A percentile compares a stretch with the other conserved stretches of the same genome.
Evolutionary conservation across 2,329 filamentous ascomycete species (phyloP).

Genomic region (Calycina marina): DNA sequence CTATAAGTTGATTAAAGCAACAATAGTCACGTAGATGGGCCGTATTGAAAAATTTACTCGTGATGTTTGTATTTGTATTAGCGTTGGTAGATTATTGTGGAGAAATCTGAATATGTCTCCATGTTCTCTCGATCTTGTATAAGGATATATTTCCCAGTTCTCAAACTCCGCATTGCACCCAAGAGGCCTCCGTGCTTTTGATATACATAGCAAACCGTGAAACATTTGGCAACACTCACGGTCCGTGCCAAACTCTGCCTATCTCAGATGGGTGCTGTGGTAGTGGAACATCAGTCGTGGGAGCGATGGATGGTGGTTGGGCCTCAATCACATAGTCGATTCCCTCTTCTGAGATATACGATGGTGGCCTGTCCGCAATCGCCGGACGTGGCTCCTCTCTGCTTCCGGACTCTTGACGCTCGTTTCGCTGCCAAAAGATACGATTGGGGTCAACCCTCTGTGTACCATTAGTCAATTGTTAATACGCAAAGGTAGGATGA

Average conservation of each 20-base stretch:
- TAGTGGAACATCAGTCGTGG: slow-evolving; percentile 29
- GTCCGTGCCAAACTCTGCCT: slow-evolving; percentile 4
- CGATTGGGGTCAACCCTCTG: slow-evolving; percentile 67
- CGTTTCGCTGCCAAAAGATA: slow-evolving; percentile 65
- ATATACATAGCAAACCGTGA: neutral
- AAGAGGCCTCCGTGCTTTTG: too few relatives aligned
- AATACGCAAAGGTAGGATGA: neutral
- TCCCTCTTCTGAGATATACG: slow-evolving; percentile 63
- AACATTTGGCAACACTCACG: too few relatives aligned
- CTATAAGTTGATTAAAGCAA: too few relatives aligned
- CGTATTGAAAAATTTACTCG: too few relatives aligned
- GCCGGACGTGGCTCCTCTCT: slow-evolving; percentile 10
- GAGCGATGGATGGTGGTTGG: slow-evolving; percentile 40
- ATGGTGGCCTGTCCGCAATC: slow-evolving; percentile 47
- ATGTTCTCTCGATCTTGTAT: too few relatives aligned
- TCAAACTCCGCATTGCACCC: too few relatives aligned
- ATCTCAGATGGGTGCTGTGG: slow-evolving; percentile 34
- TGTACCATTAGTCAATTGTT: slow-evolving; percentile 6
- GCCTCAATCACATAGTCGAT: slow-evolving; percentile 59
- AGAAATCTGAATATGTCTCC: too few relatives aligned
- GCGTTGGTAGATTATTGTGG: too few relatives aligned
- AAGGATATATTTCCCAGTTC: too few relatives aligned
- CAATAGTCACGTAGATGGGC: too few relatives aligned
- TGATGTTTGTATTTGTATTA: too few relatives aligned
- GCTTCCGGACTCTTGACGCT: slow-evolving; percentile 14